Percentiles rank a stretch among this genome's conserved stretches.
These are phyloP conservation scores for Trichosporon faecale DNA, from an alignment of 1,284 basidiomycete genomes.

Conservation along the genomic window DNA sequence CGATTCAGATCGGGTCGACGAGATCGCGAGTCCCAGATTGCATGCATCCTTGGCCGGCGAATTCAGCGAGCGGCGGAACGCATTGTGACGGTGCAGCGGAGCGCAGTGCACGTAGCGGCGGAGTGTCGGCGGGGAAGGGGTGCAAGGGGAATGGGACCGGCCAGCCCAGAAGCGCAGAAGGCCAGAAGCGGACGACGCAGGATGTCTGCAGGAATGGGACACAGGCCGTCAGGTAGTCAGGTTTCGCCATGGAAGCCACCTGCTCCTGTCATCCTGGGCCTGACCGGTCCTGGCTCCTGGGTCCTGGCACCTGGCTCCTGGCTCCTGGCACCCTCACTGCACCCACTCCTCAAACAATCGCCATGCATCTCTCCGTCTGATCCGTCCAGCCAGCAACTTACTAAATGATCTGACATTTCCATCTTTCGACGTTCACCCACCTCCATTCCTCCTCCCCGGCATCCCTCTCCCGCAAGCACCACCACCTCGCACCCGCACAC, in stretches of 20 bases:
- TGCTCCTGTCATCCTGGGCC: slow-evolving; percentile 3
- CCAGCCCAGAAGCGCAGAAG: neutral
- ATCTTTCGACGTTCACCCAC: neutral
- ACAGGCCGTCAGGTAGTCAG: slow-evolving; percentile 1
- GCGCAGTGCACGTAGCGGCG: neutral
- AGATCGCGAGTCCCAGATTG: neutral
- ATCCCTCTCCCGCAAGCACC: neutral
- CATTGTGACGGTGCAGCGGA: neutral
- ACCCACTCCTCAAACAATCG: slow-evolving; percentile 3
- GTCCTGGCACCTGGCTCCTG: neutral
- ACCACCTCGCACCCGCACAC: neutral
- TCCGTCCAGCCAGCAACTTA: slow-evolving; percentile 3
- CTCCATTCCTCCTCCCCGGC: neutral
- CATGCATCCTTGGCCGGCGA: slow-evolving; percentile 1
- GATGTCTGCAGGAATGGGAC: neutral
- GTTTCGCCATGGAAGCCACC: slow-evolving; percentile 11
- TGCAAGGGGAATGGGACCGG: neutral
- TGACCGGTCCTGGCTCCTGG: neutral
- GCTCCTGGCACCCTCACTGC: neutral
- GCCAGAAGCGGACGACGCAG: neutral
- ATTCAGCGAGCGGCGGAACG: neutral
- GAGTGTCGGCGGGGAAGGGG: neutral
- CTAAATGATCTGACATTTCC: slow-evolving; percentile 6
- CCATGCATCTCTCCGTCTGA: slow-evolving; percentile 1
- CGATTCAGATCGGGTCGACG: slow-evolving; percentile 1